Conservation (phyloP, 768 basidiomycete species). For the Cytidiella melzeri region DNA sequence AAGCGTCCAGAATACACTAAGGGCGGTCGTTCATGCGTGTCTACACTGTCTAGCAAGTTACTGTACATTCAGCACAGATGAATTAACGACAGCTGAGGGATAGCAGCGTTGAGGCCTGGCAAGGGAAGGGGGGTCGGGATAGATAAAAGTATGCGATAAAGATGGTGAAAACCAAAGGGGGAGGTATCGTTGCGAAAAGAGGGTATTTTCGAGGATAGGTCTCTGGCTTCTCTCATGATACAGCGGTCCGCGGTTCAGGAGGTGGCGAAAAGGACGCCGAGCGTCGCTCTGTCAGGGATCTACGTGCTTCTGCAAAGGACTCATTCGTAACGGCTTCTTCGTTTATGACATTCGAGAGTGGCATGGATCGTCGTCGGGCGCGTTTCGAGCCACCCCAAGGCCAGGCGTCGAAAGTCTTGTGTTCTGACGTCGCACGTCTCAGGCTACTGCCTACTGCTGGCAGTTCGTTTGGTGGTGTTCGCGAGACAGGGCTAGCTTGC, state of each 20-base stretch:
- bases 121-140: background rate
- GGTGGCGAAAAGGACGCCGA: conserved; percentile 5
- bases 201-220: background rate
- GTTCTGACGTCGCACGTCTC: conserved; percentile 14
- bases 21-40: background rate
- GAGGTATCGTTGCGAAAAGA: background rate
- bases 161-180: background rate
- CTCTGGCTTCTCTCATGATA: background rate
- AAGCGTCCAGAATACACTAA: background rate
- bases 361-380: conserved; percentile 3
- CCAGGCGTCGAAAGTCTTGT: conserved; percentile 17
- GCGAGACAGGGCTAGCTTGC: conserved; percentile 13
- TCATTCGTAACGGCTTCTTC: background rate
- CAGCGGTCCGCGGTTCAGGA: background rate
- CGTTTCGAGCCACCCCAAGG: conserved; percentile 6
- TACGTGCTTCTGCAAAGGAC: background rate
- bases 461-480: conserved; percentile 4
- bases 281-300: background rate
- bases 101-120: conserved; percentile 2
- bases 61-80: background rate
- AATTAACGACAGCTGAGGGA: background rate
- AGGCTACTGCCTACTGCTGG: background rate
- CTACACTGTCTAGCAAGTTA: conserved; percentile 1
- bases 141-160: background rate
- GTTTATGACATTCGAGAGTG: background rate